phyloP scores from a whole-genome alignment of 106 monocot species.

The Dendrobium nobile region DNA sequence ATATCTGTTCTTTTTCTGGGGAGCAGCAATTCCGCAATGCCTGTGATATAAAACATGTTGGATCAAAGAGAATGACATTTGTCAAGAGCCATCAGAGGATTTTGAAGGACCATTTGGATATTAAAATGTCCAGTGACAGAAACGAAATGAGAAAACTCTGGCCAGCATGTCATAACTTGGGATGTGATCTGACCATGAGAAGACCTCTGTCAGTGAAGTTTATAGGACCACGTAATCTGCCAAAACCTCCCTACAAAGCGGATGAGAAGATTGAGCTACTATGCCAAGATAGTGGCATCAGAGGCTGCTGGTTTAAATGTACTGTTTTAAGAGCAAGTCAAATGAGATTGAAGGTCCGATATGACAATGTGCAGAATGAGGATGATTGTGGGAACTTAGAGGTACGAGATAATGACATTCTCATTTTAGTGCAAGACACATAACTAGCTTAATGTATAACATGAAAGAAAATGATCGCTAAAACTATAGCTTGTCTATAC shows the following conservation, averaged over 20 bases:
- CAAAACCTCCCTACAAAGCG: conserved; percentile 30
- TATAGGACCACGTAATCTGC: conserved; percentile 17
- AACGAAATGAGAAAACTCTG: conserved; percentile 9
- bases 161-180: conserved; percentile 15
- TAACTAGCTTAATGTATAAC: neutral
- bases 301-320: conserved; percentile 96
- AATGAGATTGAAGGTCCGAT: conserved; percentile 68
- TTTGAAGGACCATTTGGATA: conserved; percentile 19
- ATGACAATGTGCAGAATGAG: conserved; percentile 69
- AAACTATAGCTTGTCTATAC: neutral
- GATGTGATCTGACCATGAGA: conserved; percentile 18
- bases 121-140: conserved; percentile 11
- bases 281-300: conserved; percentile 91
- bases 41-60: conserved; percentile 16
- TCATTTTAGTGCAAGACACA: neutral
- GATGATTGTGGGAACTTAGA: conserved; percentile 66
- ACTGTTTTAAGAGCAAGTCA: conserved; percentile 50
- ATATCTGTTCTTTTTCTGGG: conserved; percentile 26
- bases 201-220: conserved; percentile 37
- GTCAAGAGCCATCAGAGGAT: conserved; percentile 30
- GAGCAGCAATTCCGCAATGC: conserved; percentile 25
- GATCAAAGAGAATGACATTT: conserved; percentile 36
- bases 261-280: conserved; percentile 72
- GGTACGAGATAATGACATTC: conserved; percentile 22
- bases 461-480: neutral